Evolutionary conservation across 352 stramenopile genomes (phyloP).

Genomic region (Phytophthora sojae): DNA sequence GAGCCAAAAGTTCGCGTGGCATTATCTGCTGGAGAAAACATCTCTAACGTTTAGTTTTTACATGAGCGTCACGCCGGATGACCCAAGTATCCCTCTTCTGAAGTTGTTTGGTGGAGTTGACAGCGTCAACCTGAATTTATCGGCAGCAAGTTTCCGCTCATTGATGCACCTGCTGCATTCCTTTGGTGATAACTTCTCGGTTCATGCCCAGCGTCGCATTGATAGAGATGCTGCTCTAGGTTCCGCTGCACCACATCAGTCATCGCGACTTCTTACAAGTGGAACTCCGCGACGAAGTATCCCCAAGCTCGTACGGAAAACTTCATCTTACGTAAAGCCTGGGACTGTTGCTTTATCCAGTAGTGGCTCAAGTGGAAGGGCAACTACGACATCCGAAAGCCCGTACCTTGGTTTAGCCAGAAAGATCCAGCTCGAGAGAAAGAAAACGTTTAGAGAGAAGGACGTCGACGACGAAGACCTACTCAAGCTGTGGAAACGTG

Average conservation of each 20-base stretch:
- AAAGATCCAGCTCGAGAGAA: constrained; percentile 47
- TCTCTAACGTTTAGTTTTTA: constrained; percentile 77
- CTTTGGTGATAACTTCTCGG: constrained; percentile 74
- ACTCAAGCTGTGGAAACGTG: constrained; percentile 81
- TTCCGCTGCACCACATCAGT: constrained; percentile 12
- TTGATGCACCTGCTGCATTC: constrained; percentile 71
- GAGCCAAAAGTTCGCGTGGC: constrained; percentile 44
- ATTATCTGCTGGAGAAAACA: constrained; percentile 79
- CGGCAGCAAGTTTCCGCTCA: constrained; percentile 61
- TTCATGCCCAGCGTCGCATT: constrained; percentile 44
- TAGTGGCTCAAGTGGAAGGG: constrained; percentile 34
- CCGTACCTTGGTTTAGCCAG: constrained; percentile 48
- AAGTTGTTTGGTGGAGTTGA: constrained; percentile 81
- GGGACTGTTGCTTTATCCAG: constrained; percentile 31
- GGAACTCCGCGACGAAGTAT: constrained; percentile 33
- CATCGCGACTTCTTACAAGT: constrained; percentile 5
- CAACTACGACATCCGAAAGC: constrained; percentile 28
- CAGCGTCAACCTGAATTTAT: constrained; percentile 79
- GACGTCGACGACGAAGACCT: constrained; percentile 75
- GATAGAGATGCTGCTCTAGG: constrained; percentile 31
- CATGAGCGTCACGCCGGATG: constrained; percentile 80
- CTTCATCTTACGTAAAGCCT: constrained; percentile 37
- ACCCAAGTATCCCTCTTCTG: constrained; percentile 79
- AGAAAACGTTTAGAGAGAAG: constrained; percentile 50
- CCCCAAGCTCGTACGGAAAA: constrained; percentile 39